Evolutionary conservation across 495 filamentous ascomycete genomes (phyloP).

Genomic region (Terfezia claveryi): DNA sequence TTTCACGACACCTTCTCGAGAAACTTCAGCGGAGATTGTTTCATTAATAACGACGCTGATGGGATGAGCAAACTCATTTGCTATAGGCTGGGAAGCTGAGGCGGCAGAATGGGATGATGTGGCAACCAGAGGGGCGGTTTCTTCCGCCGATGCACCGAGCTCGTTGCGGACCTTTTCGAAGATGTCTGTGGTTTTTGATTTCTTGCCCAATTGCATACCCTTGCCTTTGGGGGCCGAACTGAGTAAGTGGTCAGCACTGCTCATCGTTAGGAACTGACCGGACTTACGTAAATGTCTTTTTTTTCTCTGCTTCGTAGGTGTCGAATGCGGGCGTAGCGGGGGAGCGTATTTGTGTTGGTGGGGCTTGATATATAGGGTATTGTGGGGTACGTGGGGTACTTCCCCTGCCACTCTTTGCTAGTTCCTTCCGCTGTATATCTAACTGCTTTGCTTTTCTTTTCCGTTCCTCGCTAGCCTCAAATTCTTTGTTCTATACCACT

Average conservation of each 20-base stretch:
- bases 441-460: conserved; percentile 95
- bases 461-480: conserved; percentile 91
- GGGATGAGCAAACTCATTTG: conserved; percentile 25
- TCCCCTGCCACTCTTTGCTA: conserved; percentile 31
- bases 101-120: conserved; percentile 34
- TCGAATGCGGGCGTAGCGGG: conserved; percentile 50
- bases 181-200: conserved; percentile 88
- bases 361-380: conserved; percentile 78
- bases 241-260: not conserved
- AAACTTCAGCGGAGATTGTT: conserved; percentile 64
- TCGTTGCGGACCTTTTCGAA: conserved; percentile 88
- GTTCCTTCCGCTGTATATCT: conserved; percentile 93
- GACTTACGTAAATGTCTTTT: conserved; percentile 40
- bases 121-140: conserved; percentile 55
- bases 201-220: conserved; percentile 96
- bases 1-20: conserved; percentile 63
- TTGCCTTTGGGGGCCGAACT: conserved; percentile 56
- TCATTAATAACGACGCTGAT: conserved; percentile 43
- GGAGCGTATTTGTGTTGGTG: conserved; percentile 43
- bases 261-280: not conserved
- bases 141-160: conserved; percentile 54
- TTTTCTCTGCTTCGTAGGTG: conserved; percentile 88
- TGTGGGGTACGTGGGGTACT: conserved; percentile 44
- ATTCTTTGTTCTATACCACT: conserved; percentile 66
- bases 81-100: conserved; percentile 46